phyloP scores from a whole-genome alignment of 2,329 filamentous ascomycete genomes.

The Piedraia hortae region DNA sequence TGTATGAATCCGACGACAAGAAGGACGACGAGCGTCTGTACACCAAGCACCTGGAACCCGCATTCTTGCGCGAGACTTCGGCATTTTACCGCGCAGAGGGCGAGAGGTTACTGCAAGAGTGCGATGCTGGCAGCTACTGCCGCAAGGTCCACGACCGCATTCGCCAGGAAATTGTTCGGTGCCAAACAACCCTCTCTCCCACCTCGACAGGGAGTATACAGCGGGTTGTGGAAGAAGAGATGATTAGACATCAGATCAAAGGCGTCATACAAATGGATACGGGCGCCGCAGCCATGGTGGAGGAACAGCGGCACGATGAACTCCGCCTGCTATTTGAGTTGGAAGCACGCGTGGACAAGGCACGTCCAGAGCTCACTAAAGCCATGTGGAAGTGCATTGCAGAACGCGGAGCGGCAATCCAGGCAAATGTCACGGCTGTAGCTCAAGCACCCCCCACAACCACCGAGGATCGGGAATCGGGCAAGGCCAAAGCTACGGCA shows the following conservation, averaged over 20 bases:
- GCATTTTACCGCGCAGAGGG: constrained; percentile 55
- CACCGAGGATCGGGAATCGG: constrained; percentile 19
- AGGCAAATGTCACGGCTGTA: constrained; percentile 28
- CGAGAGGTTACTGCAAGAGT: constrained; percentile 42
- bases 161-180: constrained; percentile 55
- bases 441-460: constrained; percentile 22
- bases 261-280: constrained; percentile 72
- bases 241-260: constrained; percentile 50
- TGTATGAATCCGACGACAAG: constrained; percentile 62
- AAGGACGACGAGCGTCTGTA: constrained; percentile 60
- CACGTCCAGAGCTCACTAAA: constrained; percentile 40
- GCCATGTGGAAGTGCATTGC: constrained; percentile 50
- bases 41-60: constrained; percentile 51
- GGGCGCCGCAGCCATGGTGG: constrained; percentile 69
- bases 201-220: constrained; percentile 47
- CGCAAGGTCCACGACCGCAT: constrained; percentile 47
- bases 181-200: constrained; percentile 50
- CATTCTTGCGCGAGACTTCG: constrained; percentile 42
- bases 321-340: constrained; percentile 58
- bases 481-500: constrained; percentile 21
- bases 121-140: constrained; percentile 61
- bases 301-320: constrained; percentile 59
- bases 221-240: constrained; percentile 48
- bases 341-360: constrained; percentile 46
- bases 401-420: constrained; percentile 55